phyloP scores from a whole-genome alignment of 1,139 yeast species.

The Arxiozyma telluris region DNA sequence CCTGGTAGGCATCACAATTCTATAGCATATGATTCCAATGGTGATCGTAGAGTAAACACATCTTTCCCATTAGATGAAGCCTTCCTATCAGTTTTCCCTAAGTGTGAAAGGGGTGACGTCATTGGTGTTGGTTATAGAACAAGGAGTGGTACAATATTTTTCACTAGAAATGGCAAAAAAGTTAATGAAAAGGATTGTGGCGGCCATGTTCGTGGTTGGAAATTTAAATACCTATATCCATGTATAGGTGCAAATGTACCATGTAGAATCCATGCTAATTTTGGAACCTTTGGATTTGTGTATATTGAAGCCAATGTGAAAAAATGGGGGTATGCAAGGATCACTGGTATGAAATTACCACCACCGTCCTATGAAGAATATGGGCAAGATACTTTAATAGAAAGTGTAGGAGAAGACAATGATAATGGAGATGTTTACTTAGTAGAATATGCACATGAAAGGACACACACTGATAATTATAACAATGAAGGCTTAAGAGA shows the following conservation, averaged over 20 bases:
- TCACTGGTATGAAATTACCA: constrained; percentile 58
- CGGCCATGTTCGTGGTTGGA: constrained; percentile 72
- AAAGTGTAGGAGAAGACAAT: constrained; percentile 31
- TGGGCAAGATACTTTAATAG: constrained; percentile 34
- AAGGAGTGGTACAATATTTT: constrained; percentile 53
- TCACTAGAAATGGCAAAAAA: constrained; percentile 63
- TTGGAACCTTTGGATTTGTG: constrained; percentile 89
- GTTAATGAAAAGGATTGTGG: constrained; percentile 58
- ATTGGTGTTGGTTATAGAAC: constrained; percentile 59
- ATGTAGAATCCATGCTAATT: constrained; percentile 67
- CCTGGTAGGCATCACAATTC: constrained; percentile 73
- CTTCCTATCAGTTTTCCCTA: constrained; percentile 56
- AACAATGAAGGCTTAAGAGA: constrained; percentile 7
- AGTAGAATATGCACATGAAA: constrained; percentile 25
- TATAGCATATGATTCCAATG: constrained; percentile 78
- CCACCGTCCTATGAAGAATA: constrained; percentile 61
- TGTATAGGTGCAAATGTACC: constrained; percentile 79
- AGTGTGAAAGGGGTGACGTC: constrained; percentile 61
- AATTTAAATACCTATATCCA: constrained; percentile 73
- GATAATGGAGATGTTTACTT: constrained; percentile 22
- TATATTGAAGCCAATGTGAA: constrained; percentile 86
- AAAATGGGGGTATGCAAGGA: constrained; percentile 84
- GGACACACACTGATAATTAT: constrained; percentile 7
- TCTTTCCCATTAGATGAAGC: constrained; percentile 54
- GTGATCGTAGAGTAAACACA: constrained; percentile 68